Evolutionary conservation across 2,329 filamentous ascomycete genomes (phyloP), one percentile per base, ranked within the genome.

Genomic region (Zymoseptoria passerinii): DNA sequence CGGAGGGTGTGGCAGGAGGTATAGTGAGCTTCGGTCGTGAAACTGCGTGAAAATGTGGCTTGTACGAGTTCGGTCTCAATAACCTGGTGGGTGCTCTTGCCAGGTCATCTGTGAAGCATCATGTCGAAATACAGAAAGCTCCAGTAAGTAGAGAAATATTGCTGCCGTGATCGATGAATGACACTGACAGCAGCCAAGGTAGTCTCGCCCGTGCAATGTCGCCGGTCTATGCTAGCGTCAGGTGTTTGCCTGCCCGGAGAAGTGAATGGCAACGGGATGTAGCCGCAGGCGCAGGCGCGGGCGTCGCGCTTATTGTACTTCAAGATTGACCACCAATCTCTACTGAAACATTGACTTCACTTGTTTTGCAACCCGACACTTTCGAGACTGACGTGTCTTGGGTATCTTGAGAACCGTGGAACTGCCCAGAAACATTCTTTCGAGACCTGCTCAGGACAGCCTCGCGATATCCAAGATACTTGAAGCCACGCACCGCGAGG

Each of bases 1-100:
- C 92, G 0, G 85, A 92, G 67, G 92, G 92, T 0, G 76, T 97
- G 1, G 78, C 82, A 63, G 77, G 83, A 50, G 90, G 81, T 0
- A 92, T 96, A 62, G 69, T 50, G 49, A 54, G 55, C 35, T 63
- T 60, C 10, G 20, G 4, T 44, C 10, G 13, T 44, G 35, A 16
- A 44, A 44, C 10, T 44, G 35, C 35, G 35, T 44, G 16, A 44
- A 4, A n/a, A 16, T 16, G 10, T 44, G 13, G 13, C 7, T 13
- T 44, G 35, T 44, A 16, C 35, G 35, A 44, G 13, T 13, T 44
- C 13, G 35, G 1, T 4, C n/a, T 44, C 35, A n/a, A 5, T 6
- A 7, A 6, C n/a, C 35, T n/a, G 35, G 35, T 44, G 35, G 16
- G 7, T 44, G 13, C 16, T 44, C 35, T 44, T 44, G 35, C 35